These are phyloP conservation scores for Lindgomyces ingoldianus DNA, from an alignment of 495 filamentous ascomycete genomes.

Conservation along the genomic window DNA sequence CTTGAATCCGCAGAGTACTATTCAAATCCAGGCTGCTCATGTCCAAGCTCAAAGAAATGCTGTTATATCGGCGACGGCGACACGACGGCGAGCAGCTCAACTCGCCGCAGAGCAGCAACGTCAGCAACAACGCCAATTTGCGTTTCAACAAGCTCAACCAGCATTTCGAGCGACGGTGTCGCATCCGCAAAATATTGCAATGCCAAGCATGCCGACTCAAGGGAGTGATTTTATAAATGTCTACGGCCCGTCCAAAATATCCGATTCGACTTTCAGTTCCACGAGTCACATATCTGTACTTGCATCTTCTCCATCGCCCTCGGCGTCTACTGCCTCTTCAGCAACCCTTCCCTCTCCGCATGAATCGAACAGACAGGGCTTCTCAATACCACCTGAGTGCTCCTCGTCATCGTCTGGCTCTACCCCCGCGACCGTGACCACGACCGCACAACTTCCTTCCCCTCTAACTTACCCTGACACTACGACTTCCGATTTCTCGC, in stretches of 20 bases:
- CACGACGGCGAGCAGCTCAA: neutral
- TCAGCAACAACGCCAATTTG: slow-evolving; percentile 1
- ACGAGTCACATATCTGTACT: neutral
- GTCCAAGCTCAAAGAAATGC: neutral
- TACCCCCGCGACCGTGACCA: no score
- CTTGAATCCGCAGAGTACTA: neutral
- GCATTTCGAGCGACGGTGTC: neutral
- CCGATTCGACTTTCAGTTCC: neutral
- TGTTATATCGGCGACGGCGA: no score
- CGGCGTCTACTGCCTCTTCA: neutral
- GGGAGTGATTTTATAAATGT: neutral
- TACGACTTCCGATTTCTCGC: no score
- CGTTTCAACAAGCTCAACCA: no score
- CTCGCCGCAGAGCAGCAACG: neutral
- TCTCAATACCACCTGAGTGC: no score
- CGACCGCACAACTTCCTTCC: no score
- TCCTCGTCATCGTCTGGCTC: no score
- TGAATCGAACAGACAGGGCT: no score
- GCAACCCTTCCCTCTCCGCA: no score
- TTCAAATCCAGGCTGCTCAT: neutral
- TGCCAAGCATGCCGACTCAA: neutral
- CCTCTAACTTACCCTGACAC: no score
- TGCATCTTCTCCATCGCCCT: neutral
- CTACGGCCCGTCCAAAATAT: neutral
- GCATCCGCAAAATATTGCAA: neutral